Evolutionary conservation across 257 asterid genomes (phyloP).

Genomic region (Petunia secreta): DNA sequence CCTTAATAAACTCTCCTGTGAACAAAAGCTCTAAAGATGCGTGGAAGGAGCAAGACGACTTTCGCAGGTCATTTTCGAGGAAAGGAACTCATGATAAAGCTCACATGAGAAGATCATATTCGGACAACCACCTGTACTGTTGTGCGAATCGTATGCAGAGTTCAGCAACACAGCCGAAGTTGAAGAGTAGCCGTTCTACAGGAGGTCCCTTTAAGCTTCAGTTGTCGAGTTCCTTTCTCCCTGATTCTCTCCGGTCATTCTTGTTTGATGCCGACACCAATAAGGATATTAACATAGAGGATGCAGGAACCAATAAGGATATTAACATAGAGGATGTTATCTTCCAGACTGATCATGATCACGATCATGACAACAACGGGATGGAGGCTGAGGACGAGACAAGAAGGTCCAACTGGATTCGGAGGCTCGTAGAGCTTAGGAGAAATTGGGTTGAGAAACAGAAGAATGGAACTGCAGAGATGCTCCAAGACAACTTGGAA

Average conservation of each 20-base stretch:
- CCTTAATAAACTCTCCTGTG: conserved; percentile 38
- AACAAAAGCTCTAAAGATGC: conserved; percentile 36
- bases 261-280: conserved; percentile 46
- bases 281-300: conserved; percentile 34
- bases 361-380: conserved; percentile 23
- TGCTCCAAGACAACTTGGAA: conserved; percentile 32
- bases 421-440: conserved; percentile 61
- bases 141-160: conserved; percentile 38
- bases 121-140: conserved; percentile 49
- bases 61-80: conserved; percentile 34
- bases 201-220: conserved; percentile 52
- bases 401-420: conserved; percentile 68
- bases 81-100: background rate
- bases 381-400: conserved; percentile 34
- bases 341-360: conserved; percentile 30
- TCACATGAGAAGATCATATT: conserved; percentile 32
- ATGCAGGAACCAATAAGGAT: conserved; percentile 38
- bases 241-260: conserved; percentile 50
- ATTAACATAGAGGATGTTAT: conserved; percentile 26
- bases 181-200: conserved; percentile 48
- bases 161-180: conserved; percentile 44
- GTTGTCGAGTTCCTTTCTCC: conserved; percentile 52
- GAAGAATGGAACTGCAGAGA: conserved; percentile 33
- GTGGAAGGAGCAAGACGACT: conserved; percentile 35
- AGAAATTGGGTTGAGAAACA: conserved; percentile 57